Conservation (phyloP, 495 filamentous ascomycete genomes). For the Tetracladium setigerum region DNA sequence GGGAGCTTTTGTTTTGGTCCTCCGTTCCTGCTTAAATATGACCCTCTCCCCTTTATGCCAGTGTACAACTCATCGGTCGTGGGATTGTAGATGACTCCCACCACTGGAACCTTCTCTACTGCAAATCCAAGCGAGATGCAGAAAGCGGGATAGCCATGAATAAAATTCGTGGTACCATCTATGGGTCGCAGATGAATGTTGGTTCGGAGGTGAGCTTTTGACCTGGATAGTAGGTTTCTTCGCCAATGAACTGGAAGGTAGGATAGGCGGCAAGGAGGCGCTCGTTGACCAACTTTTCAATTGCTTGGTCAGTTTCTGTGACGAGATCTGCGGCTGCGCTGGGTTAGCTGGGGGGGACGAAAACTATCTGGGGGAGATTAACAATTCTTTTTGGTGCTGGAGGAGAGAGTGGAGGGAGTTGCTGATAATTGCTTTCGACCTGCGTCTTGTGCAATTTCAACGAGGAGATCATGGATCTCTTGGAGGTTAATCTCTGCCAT, state of each 20-base stretch:
- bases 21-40: slow-evolving; percentile 46
- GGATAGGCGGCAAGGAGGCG: slow-evolving; percentile 60
- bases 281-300: slow-evolving; percentile 66
- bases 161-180: slow-evolving; percentile 85
- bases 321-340: slow-evolving; percentile 69
- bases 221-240: slow-evolving; percentile 75
- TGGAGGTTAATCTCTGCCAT: slow-evolving; percentile 57
- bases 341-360: slow-evolving; percentile 13
- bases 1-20: slow-evolving; percentile 34
- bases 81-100: slow-evolving; percentile 85
- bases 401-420: slow-evolving; percentile 52
- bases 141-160: slow-evolving; percentile 72
- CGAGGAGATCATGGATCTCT: slow-evolving; percentile 72
- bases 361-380: slow-evolving; percentile 21
- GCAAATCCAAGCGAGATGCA: slow-evolving; percentile 78
- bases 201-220: slow-evolving; percentile 56
- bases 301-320: slow-evolving; percentile 78
- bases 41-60: slow-evolving; percentile 61
- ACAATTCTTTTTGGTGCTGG: slow-evolving; percentile 85
- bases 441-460: slow-evolving; percentile 66
- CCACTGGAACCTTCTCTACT: slow-evolving; percentile 49
- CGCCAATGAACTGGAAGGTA: slow-evolving; percentile 66
- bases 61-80: slow-evolving; percentile 61
- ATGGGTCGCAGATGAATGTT: slow-evolving; percentile 89
- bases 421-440: slow-evolving; percentile 76